Percentiles rank a stretch among this genome's conserved stretches.
phyloP scores from a whole-genome alignment of 208 protist genomes.

The Wallacemonas sp. region DNA sequence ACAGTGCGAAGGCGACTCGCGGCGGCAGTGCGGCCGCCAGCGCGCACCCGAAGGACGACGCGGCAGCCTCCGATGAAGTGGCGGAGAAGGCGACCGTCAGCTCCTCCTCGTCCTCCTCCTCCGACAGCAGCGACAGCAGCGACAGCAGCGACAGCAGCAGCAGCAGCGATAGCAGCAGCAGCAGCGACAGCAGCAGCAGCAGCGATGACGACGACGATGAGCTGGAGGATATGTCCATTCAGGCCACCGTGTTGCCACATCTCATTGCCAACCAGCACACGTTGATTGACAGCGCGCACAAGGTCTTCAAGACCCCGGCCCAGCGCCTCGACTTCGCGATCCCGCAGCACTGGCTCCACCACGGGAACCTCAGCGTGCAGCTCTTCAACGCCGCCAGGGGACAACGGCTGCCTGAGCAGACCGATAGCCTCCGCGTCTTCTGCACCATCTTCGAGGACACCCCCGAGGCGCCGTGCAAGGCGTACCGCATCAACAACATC shows the following conservation, averaged over 20 bases:
- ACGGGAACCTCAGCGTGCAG: conserved; percentile 38
- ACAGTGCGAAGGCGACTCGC: neutral
- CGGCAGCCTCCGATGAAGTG: no score
- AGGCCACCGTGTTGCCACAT: conserved; percentile 44
- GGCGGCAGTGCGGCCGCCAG: neutral
- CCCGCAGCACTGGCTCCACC: conserved; percentile 65
- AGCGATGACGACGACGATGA: conserved; percentile 15
- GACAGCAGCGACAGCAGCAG: neutral
- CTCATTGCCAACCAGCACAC: conserved; percentile 75
- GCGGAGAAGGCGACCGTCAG: neutral
- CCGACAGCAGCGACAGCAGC: neutral
- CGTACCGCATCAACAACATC: conserved; percentile 64
- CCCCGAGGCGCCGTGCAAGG: conserved; percentile 35
- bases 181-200: neutral
- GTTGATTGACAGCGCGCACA: conserved; percentile 46
- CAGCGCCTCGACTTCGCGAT: conserved; percentile 56
- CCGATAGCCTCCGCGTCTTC: conserved; percentile 73
- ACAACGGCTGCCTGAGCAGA: conserved; percentile 38
- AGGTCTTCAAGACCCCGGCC: conserved; percentile 51
- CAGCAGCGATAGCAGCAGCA: no score
- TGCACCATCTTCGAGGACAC: conserved; percentile 78
- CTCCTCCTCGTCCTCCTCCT: neutral
- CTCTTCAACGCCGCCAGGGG: conserved; percentile 55
- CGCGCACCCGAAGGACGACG: neutral
- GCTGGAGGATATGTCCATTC: conserved; percentile 24